Base-by-base conservation (phyloP, 352 stramenopile genomes). In the Elongisporangium undulatum region DNA sequence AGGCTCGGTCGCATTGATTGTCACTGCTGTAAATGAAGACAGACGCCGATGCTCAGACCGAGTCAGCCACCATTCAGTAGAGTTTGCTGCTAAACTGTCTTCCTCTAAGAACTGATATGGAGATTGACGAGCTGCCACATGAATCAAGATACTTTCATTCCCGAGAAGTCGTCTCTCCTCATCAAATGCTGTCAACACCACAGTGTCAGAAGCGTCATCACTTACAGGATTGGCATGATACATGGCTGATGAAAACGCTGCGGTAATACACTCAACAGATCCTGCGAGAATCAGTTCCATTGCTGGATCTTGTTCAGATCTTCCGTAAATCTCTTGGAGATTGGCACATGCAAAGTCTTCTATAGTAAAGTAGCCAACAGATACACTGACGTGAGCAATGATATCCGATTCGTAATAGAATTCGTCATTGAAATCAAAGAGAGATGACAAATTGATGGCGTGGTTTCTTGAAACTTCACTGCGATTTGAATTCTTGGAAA, bases 141-240 rank as follows among this genome's bases (percentile, higher is more conserved):
- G 26, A 38, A 72, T 55, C 4, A 15, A 45, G 41, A 69, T 48
- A 34, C 29, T 68, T 21, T 48, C 41, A 23, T 61, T 59, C 6
- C 48, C 41, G 10, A 62, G 49, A 45, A 45, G 34, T 45, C 34
- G 9, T 45, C 12, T 12, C 12, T 45, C 34, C 2, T 16, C 34
- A 45, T 45, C 34, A 17, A 45, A 45, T 16, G 34, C 34, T 6
- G 34, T 45, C 34, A 45, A 17, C 9, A 2, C 34, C 34, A 45
- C 10, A 45, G 10, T 10, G 4, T 45, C 34, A 17, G 12, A 16
- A 45, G 34, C 34, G 16, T 45, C 12, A 4, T 45, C 34, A 4
- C 34, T 45, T 4, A 45, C 34, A 45, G 34, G 34, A 45, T 45
- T 17, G 34, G 12, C 12, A 45, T 45, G 34, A 4, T 45, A 45